Evolutionary conservation across 345 rosid species (phyloP), one percentile per base, ranked within the genome.

Genomic region (Hevea brasiliensis): DNA sequence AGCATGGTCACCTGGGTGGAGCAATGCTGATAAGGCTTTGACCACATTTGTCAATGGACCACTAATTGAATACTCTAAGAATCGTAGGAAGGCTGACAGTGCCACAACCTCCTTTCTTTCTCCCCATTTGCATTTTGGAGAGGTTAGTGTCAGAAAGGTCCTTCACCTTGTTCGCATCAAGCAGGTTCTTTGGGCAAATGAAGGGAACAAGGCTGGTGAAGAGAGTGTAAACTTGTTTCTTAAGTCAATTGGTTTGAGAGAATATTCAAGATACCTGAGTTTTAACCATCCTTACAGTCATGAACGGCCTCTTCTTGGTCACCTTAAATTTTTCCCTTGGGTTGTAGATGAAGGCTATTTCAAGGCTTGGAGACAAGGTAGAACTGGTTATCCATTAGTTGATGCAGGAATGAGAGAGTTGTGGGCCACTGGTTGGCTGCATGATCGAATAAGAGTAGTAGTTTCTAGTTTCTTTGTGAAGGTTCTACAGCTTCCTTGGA

Each of bases 1-100:
- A 76, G 98, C 98, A 73, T 94, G 98, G 98, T 87, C 98, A 61
- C 98, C 98, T 1, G 98, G 98, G 4, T 94, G 98, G 98, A 90
- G 90, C 84, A 89, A 81, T 74, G 98, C 92, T 63, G 94, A 94
- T 74, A 94, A 84, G 84, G 94, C 98, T 74, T 82, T 94, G 79
- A 89, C 93, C 17, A 81, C 98, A 47, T 92, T 94, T 78, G 83
- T 92, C 62, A 92, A 90, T 26, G 98, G 98, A 59, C 91, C 98
- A 17, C 70, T 94, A 53, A 76, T 92, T 65, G 98, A 94, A 74
- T 92, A 94, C 87, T 89, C 97, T 17, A 81, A 83, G 85, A 92
- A 94, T 74, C 88, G 96, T 7, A 78, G 98, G 55, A 94, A 94
- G 85, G 98, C 98, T 24, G 98, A 94, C 77, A 92, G 98, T 78